Conservation (phyloP, 1,284 basidiomycete species). For the Cryptococcus sp. region DNA sequence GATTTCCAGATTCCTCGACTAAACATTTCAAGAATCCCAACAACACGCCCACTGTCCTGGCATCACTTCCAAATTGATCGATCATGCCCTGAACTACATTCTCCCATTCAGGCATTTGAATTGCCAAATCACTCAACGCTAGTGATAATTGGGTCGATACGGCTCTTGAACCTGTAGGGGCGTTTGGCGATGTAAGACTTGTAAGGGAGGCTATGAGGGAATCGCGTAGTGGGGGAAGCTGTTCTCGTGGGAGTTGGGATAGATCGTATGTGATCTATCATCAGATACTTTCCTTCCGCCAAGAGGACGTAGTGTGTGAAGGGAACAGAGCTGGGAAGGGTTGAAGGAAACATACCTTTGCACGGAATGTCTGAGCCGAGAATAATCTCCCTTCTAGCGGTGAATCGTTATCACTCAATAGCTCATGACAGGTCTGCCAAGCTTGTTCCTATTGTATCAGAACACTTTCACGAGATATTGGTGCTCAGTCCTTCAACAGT, state of each 20-base stretch:
- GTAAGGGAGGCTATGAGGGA: slow-evolving; percentile 76
- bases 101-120: slow-evolving; percentile 85
- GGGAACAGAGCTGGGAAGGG: neutral
- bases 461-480: neutral
- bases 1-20: slow-evolving; percentile 85
- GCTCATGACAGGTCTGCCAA: slow-evolving; percentile 89
- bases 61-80: slow-evolving; percentile 77
- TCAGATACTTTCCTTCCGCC: neutral
- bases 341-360: slow-evolving; percentile 68
- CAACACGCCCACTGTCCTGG: slow-evolving; percentile 73
- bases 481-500: neutral
- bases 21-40: slow-evolving; percentile 87
- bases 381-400: slow-evolving; percentile 83
- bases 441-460: slow-evolving; percentile 68
- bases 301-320: neutral
- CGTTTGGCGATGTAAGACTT: slow-evolving; percentile 52
- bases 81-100: slow-evolving; percentile 78
- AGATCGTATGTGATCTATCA: slow-evolving; percentile 91
- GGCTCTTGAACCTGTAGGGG: slow-evolving; percentile 68
- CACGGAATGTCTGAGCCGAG: slow-evolving; percentile 92
- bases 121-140: slow-evolving; percentile 80
- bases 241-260: slow-evolving; percentile 69
- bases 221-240: slow-evolving; percentile 76
- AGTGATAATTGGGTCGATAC: slow-evolving; percentile 88
- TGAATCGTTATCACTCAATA: slow-evolving; percentile 75